Evolutionary conservation across 495 filamentous ascomycete species (phyloP).

Genomic region (Platismatia glauca): DNA sequence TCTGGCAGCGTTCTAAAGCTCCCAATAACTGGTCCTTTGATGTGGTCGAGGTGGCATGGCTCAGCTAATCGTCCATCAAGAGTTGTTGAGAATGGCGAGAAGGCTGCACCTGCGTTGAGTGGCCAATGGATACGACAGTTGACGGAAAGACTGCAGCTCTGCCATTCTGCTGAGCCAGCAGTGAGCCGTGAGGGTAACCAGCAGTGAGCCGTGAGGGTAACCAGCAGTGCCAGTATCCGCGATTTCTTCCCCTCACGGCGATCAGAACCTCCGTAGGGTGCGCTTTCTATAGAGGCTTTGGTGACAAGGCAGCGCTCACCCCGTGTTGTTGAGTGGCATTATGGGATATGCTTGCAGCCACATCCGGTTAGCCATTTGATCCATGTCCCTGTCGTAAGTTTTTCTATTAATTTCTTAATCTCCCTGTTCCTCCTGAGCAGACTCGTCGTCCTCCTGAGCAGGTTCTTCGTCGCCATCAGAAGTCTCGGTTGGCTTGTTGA

Average conservation of each 20-base stretch:
- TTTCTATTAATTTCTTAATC: neutral
- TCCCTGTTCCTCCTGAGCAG: neutral
- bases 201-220: neutral
- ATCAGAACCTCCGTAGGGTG: neutral
- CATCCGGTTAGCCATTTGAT: neutral
- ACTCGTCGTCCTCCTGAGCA: neutral
- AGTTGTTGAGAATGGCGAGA: neutral
- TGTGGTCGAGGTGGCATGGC: neutral
- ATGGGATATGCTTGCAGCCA: neutral
- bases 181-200: neutral
- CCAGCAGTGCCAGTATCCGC: neutral
- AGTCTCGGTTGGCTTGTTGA: constrained; percentile 47
- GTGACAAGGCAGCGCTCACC: neutral
- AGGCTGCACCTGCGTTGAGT: neutral
- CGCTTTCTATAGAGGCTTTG: neutral
- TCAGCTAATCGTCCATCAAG: neutral
- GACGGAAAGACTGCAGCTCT: neutral
- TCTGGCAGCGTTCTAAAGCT: neutral
- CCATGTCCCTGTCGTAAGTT: neutral
- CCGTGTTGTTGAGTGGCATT: neutral
- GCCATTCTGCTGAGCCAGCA: neutral
- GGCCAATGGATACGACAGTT: neutral
- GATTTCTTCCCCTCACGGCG: neutral
- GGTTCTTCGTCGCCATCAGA: neutral
- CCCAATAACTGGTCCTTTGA: neutral